Evolutionary conservation across 176 grass and related monocot genomes (phyloP).

Genomic region (Phragmites australis): DNA sequence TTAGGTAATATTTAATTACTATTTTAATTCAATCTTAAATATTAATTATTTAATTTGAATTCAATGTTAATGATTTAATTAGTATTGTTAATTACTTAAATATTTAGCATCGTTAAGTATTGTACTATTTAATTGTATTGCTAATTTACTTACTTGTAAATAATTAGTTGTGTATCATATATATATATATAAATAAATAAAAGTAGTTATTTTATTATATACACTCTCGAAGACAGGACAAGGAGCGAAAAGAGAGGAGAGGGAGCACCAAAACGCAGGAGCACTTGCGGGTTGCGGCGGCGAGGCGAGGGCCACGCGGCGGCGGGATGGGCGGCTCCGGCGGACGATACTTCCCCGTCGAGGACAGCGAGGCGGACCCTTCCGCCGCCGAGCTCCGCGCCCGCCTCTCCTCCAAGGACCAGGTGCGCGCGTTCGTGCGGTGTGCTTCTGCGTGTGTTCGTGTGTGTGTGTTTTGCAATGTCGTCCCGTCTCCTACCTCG

Average conservation of each 20-base stretch:
- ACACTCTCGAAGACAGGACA: constrained; percentile 9
- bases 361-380: neutral
- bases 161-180: too few relatives aligned
- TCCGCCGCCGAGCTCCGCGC: constrained; percentile 6
- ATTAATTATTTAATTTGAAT: too few relatives aligned
- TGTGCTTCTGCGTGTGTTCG: neutral
- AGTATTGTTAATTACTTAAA: too few relatives aligned
- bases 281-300: neutral
- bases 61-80: too few relatives aligned
- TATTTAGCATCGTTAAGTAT: too few relatives aligned
- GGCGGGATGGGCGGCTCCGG: constrained; percentile 6
- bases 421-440: neutral
- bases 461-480: neutral
- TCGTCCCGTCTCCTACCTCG: constrained; percentile 1
- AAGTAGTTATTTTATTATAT: too few relatives aligned
- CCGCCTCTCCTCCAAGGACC: constrained; percentile 20
- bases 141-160: too few relatives aligned
- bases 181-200: too few relatives aligned
- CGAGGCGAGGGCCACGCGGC: constrained; percentile 7
- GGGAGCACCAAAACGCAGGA: constrained; percentile 10
- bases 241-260: neutral
- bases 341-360: neutral
- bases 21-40: too few relatives aligned
- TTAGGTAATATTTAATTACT: too few relatives aligned
- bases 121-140: too few relatives aligned